These are phyloP conservation scores for Mycocentrospora acerina DNA, from an alignment of 2,329 filamentous ascomycete genomes.

Conservation along the genomic window DNA sequence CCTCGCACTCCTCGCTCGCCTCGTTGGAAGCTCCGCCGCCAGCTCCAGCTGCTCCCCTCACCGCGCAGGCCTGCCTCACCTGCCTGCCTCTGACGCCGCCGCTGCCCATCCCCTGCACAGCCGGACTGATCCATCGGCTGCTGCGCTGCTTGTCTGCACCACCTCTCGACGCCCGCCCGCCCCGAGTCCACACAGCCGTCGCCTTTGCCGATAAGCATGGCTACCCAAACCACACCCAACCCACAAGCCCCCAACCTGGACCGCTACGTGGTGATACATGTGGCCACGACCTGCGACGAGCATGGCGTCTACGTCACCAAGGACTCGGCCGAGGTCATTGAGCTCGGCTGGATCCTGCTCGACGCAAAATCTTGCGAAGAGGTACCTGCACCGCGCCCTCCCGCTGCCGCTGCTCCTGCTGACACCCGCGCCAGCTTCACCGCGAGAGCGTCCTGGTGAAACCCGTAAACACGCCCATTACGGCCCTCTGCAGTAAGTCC, in stretches of 20 bases:
- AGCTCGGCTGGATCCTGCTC: constrained; percentile 95
- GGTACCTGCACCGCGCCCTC: constrained; percentile 53
- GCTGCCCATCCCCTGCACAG: constrained; percentile 10
- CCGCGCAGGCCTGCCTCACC: constrained; percentile 19
- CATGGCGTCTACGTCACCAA: constrained; percentile 99
- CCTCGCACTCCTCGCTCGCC: constrained; percentile 19
- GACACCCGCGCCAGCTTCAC: constrained; percentile 66
- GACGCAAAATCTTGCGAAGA: constrained; percentile 91
- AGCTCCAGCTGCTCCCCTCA: constrained; percentile 17
- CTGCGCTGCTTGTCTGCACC: constrained; percentile 11
- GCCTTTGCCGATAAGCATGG: too few relatives aligned
- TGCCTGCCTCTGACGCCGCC: constrained; percentile 28
- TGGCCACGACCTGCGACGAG: constrained; percentile 98
- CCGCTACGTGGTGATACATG: constrained; percentile 96
- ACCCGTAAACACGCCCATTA: constrained; percentile 97
- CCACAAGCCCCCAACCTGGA: constrained; percentile 62
- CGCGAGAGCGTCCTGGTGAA: constrained; percentile 97
- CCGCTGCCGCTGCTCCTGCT: constrained; percentile 18
- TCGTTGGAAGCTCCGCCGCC: constrained; percentile 17
- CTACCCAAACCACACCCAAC: constrained; percentile 29
- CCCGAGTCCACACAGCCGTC: constrained; percentile 8
- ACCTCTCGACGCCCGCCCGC: constrained; percentile 10
- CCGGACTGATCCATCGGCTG: constrained; percentile 4
- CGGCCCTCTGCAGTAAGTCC: constrained; percentile 91
- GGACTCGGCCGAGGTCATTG: constrained; percentile 98